Evolutionary conservation across 2,329 filamentous ascomycete genomes (phyloP), one percentile per base, ranked within the genome.

Genomic region (Chrysoporthe austroafricana): DNA sequence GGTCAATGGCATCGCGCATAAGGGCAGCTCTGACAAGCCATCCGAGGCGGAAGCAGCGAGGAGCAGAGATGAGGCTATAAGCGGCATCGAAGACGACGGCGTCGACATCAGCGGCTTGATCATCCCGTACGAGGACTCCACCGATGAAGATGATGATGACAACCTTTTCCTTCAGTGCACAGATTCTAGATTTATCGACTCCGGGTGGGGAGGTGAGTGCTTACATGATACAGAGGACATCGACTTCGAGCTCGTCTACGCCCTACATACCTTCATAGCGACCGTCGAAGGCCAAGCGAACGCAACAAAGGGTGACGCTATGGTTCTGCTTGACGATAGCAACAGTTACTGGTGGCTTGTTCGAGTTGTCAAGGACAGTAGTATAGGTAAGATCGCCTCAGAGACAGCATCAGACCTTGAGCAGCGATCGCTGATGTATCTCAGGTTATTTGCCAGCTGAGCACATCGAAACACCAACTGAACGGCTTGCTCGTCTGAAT

Each of bases 331-430:
- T 32, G 96, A 99, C 76, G 96, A 99, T 75, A 98, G 94, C 81
- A 99, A 99, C 82, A 98, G 94, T 81, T 99, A 99, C 79, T 99
- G 96, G 96, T 99, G 96, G 96, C 87, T 99, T 70, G 96, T 99
- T 16, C 88, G 95, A 72, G 92, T 99, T 58, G 94, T 98, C 64
- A 98, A 98, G 79, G 96, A 99, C 80, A 96, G 92, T 78, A 98
- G 94, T 77, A 99, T 99, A 79, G 88, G 86, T 89, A 61, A 48
- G 66, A 78, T 67, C 82, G 73, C 42, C 8, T 14, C 26, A 21
- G 64, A 5, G 14, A 18, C 52, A 14, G 44, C 26, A 42, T 26
- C 3, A 36, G 43, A 16, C 26, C 62, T 36, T 9, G 46, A 26
- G 39, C 1, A 7, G 14, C 14, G 48, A 5, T 21, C 4, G 21